These are phyloP conservation scores for Hypoxylon sp. DNA, from an alignment of 2,329 filamentous ascomycete genomes.

Conservation along the genomic window DNA sequence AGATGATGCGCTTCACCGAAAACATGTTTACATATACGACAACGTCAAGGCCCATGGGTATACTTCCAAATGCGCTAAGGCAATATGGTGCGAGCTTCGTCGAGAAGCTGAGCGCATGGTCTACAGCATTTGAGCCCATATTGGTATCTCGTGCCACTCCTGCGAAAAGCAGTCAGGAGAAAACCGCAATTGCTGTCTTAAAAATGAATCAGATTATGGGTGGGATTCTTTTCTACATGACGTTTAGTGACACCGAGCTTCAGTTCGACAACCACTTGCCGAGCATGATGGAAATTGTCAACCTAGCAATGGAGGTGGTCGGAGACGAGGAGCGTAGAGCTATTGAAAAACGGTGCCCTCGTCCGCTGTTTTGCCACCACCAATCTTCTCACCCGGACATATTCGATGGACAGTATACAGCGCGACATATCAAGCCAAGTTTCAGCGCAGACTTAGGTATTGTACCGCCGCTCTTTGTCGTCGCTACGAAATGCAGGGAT, in stretches of 20 bases:
- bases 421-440: slow-evolving; percentile 64
- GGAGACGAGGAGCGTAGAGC: slow-evolving; percentile 64
- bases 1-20: slow-evolving; percentile 67
- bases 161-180: slow-evolving; percentile 62
- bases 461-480: slow-evolving; percentile 70
- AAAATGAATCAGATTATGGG: slow-evolving; percentile 70
- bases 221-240: slow-evolving; percentile 66
- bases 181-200: slow-evolving; percentile 66
- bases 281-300: slow-evolving; percentile 64
- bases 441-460: slow-evolving; percentile 73
- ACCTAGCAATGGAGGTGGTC: slow-evolving; percentile 66
- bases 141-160: slow-evolving; percentile 59
- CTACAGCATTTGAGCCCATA: slow-evolving; percentile 63
- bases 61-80: slow-evolving; percentile 59
- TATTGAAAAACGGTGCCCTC: slow-evolving; percentile 55
- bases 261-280: slow-evolving; percentile 64
- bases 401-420: slow-evolving; percentile 54
- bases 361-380: slow-evolving; percentile 56
- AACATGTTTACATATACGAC: slow-evolving; percentile 57
- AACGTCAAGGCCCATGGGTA: slow-evolving; percentile 60
- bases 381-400: slow-evolving; percentile 48
- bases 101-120: slow-evolving; percentile 63
- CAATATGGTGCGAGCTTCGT: slow-evolving; percentile 59
- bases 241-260: slow-evolving; percentile 66
- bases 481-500: slow-evolving; percentile 72